Evolutionary conservation across 2,329 filamentous ascomycete species (phyloP), one percentile per base, ranked within the genome.

Genomic region (Phaeosphaeriaceae sp.): DNA sequence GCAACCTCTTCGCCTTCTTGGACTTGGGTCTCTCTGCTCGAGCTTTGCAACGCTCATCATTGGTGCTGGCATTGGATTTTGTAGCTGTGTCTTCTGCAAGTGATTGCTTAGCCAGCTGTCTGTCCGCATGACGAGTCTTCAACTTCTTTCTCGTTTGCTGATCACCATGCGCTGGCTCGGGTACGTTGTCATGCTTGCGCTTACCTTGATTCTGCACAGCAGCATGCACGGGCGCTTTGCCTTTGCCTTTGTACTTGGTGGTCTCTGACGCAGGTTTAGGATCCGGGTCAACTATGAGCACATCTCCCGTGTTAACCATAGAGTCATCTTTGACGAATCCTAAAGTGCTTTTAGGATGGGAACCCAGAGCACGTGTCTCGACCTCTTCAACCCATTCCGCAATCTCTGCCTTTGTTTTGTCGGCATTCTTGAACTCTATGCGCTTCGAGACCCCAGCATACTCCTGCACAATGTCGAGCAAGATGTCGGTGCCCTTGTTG

Each of bases 381-480:
- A 56, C 61, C 17, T 58, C 50, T 22, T 68, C 65, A 20, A 70
- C 67, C 63, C 66, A 71, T 3, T 54, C 56, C 13, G 56, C 63
- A 17, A 71, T 61, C 7, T 50, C 57, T 10, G 36, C 42, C 27
- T 63, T 67, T 6, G 53, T 22, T 5, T 25, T 13, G 20, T 53
- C 48, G 15, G 21, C 52, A 4, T 40, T 46, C 21, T 58, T 53
- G 19, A 72, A 52, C 31, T 59, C 53, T 15, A 58, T 20, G 2
- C 46, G 61, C 27, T 64, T 64, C 1, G 25, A 55, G 2, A 54
- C 51, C 17, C 61, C 58, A 13, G 55, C 56, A 48, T 64, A 66
- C 17, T 60, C 53, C n/a, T 60, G 48, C 6, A 68, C 58, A 9
- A 66, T 63, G 2, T 55, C 42, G 5, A 61, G 47, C 4, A 70